Evolutionary conservation across 2,329 filamentous ascomycete species (phyloP).

Genomic region (Colletotrichum cordylinicola): DNA sequence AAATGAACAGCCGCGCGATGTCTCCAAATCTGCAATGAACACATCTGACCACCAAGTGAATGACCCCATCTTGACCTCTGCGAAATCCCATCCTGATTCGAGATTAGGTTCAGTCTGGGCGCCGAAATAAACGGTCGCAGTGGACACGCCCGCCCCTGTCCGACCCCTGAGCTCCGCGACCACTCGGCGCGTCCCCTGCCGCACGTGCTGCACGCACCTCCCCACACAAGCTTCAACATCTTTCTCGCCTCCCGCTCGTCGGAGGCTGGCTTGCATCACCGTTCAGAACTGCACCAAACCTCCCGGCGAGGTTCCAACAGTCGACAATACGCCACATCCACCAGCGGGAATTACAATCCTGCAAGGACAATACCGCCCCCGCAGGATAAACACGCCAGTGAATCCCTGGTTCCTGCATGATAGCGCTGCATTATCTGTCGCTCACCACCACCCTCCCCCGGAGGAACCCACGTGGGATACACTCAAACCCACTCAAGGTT

Average conservation of each 20-base stretch:
- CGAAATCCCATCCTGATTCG: neutral
- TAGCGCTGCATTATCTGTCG: neutral
- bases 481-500: neutral
- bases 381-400: neutral
- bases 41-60: neutral
- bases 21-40: neutral
- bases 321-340: neutral
- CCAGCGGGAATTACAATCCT: neutral
- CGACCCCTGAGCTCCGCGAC: slow-evolving; percentile 2
- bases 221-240: slow-evolving; percentile 5
- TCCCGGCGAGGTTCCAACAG: neutral
- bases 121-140: neutral
- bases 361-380: neutral
- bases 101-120: neutral
- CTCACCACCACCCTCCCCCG: neutral
- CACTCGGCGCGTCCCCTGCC: slow-evolving; percentile 19
- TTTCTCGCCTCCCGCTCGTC: neutral
- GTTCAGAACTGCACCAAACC: neutral
- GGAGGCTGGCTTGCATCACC: neutral
- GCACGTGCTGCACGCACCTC: slow-evolving; percentile 17
- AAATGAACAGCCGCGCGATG: neutral
- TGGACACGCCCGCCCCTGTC: slow-evolving; percentile 1
- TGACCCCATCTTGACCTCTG: neutral
- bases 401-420: neutral
- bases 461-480: neutral